Evolutionary conservation across 108 stramenopile genomes (phyloP).

Genomic region (Cyclotella choctawhatcheeana): DNA sequence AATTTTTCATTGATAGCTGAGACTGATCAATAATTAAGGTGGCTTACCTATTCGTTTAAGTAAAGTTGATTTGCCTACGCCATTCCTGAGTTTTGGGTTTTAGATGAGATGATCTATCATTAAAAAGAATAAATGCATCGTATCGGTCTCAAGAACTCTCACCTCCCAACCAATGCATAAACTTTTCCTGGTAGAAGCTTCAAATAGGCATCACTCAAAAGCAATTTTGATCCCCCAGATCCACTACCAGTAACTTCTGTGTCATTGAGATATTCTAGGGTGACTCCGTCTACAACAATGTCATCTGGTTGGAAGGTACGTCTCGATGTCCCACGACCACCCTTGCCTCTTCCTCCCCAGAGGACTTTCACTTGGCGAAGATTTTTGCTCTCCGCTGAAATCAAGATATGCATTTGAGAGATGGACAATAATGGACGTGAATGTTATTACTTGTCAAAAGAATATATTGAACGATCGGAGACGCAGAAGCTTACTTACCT

Average conservation of each 20-base stretch:
- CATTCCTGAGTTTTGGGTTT: conserved; percentile 35
- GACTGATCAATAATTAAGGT: too few relatives aligned
- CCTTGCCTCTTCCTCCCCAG: conserved; percentile 83
- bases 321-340: conserved; percentile 68
- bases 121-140: too few relatives aligned
- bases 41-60: conserved; percentile 68
- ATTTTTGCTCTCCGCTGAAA: conserved; percentile 10
- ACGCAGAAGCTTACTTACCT: not conserved
- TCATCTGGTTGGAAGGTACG: conserved; percentile 73
- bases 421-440: not conserved
- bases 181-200: conserved; percentile 67
- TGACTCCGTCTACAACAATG: conserved; percentile 71
- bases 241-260: conserved; percentile 38
- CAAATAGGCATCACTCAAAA: conserved; percentile 69
- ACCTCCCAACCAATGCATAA: conserved; percentile 71
- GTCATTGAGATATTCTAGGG: conserved; percentile 68
- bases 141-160: too few relatives aligned
- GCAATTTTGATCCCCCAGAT: conserved; percentile 37
- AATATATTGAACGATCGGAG: too few relatives aligned
- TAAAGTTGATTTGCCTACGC: conserved; percentile 73
- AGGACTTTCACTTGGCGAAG: not conserved
- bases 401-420: not conserved
- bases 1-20: too few relatives aligned
- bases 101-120: too few relatives aligned
- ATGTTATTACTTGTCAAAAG: not conserved